phyloP scores from a whole-genome alignment of 140 eudicot species.

The Ambrosia hybrid region DNA sequence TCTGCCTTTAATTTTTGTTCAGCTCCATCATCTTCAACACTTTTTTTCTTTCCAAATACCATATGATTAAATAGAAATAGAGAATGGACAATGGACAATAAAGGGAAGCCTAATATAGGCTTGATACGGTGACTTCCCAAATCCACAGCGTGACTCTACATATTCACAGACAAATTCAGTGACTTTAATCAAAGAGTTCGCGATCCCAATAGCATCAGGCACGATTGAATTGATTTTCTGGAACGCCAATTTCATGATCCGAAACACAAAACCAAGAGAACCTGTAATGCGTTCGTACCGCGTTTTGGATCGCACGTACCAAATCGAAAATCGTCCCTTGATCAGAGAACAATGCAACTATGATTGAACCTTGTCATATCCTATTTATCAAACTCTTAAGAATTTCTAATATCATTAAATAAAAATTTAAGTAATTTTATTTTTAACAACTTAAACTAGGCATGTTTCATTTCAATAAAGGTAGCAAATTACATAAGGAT shows the following conservation, averaged over 20 bases:
- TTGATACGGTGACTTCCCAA: neutral
- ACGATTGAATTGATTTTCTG: neutral
- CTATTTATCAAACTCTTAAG: no score
- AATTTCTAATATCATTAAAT: no score
- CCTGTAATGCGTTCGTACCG: neutral
- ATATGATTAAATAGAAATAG: no score
- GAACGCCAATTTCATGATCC: neutral
- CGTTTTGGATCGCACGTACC: neutral
- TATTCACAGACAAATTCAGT: neutral
- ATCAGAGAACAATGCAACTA: neutral
- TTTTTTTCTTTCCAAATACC: neutral
- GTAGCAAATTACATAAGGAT: no score
- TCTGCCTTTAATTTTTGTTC: neutral
- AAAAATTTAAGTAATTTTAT: no score
- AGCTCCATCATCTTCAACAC: neutral
- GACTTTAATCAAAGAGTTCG: neutral
- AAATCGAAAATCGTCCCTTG: neutral
- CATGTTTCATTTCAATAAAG: no score
- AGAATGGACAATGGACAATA: neutral
- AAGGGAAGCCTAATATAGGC: no score
- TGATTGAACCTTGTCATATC: neutral
- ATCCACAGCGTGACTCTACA: neutral
- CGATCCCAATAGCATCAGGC: neutral
- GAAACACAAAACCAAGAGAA: neutral
- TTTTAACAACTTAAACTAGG: no score